These are phyloP conservation scores for Gnomoniopsis sp. DNA, from an alignment of 2,329 filamentous ascomycete species.

Conservation along the genomic window DNA sequence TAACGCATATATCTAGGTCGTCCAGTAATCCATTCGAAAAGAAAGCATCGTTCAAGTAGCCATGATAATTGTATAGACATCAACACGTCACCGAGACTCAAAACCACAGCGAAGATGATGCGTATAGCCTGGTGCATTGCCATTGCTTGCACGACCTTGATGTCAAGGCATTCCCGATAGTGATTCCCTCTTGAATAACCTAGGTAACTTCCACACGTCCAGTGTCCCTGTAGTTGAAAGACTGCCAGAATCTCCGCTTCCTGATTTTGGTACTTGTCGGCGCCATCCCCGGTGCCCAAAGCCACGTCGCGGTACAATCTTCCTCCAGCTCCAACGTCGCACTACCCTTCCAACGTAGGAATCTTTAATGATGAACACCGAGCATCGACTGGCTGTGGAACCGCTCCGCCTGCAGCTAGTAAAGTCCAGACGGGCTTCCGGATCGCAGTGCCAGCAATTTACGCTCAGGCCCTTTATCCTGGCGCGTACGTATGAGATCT, in stretches of 20 bases:
- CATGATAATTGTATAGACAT: slow-evolving; percentile 18
- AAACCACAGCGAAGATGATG: not conserved
- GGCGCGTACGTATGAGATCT: not conserved
- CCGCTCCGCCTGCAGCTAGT: not conserved
- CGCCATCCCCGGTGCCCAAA: not conserved
- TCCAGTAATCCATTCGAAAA: slow-evolving; percentile 14
- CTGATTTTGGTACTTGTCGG: not conserved
- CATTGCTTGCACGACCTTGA: too few species aligned
- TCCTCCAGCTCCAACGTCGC: not conserved
- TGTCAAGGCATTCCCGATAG: not conserved
- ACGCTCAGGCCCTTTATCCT: not conserved
- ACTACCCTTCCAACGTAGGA: not conserved
- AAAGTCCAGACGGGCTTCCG: not conserved
- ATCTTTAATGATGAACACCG: not conserved
- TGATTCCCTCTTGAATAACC: not conserved
- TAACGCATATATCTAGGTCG: slow-evolving; percentile 12
- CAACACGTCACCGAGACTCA: not conserved
- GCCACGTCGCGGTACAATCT: not conserved
- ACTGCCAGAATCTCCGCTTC: not conserved
- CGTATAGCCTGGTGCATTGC: too few species aligned
- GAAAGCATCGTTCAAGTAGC: slow-evolving; percentile 8
- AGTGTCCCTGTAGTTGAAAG: not conserved
- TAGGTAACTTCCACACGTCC: not conserved
- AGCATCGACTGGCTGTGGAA: not conserved
- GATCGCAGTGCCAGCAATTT: not conserved